These are phyloP conservation scores for Schizochytrium sp. DNA, from an alignment of 108 stramenopile genomes.

Conservation along the genomic window DNA sequence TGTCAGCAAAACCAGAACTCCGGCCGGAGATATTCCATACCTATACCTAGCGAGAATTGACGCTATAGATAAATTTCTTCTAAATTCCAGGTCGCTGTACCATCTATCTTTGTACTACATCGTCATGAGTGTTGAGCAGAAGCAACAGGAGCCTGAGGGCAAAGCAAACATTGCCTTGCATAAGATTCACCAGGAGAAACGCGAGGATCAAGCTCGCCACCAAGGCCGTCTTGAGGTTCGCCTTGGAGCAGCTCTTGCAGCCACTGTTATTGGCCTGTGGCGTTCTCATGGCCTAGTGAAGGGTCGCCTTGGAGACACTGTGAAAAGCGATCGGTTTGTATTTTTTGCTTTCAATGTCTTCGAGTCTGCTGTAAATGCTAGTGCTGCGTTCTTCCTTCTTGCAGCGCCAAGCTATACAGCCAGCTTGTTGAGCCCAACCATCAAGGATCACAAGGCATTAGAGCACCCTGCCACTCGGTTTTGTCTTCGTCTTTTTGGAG, in stretches of 20 bases:
- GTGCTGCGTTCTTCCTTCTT: constrained; percentile 9
- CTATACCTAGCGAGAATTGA: too few relatives aligned
- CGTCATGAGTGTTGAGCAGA: not conserved
- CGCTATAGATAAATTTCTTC: too few relatives aligned
- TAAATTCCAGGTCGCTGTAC: too few relatives aligned
- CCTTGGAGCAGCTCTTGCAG: not conserved
- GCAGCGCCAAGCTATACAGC: constrained; percentile 20
- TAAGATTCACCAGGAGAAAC: not conserved
- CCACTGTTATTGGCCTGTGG: not conserved
- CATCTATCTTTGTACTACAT: too few relatives aligned
- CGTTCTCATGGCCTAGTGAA: not conserved
- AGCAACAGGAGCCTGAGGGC: not conserved
- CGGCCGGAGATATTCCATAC: too few relatives aligned
- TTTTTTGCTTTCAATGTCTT: constrained; percentile 4
- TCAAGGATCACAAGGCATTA: not conserved
- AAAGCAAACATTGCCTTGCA: not conserved
- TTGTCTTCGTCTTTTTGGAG: constrained; percentile 14
- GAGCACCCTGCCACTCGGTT: constrained; percentile 40
- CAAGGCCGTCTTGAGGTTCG: not conserved
- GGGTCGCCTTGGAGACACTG: not conserved
- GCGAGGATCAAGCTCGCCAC: not conserved
- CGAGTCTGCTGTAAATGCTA: not conserved
- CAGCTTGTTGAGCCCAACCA: not conserved
- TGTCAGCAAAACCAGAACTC: too few relatives aligned
- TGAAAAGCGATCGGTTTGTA: not conserved